A percentile compares a stretch with the other conserved stretches of the same genome.
Evolutionary conservation across 2,329 filamentous ascomycete species (phyloP).

Genomic region (Amylocarpus encephaloides): DNA sequence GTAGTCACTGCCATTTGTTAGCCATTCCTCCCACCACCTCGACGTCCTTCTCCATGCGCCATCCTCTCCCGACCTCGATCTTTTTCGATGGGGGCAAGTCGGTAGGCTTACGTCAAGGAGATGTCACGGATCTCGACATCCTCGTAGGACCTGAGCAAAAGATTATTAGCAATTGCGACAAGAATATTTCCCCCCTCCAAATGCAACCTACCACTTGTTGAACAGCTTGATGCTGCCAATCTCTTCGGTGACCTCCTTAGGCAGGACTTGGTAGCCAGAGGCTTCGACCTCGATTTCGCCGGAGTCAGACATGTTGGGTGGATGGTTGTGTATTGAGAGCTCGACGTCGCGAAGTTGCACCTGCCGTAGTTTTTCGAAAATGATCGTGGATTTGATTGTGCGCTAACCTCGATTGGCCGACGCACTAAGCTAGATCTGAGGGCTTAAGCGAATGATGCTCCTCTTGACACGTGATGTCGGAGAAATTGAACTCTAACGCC

Average conservation of each 20-base stretch:
- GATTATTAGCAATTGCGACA: slow-evolving; percentile 6
- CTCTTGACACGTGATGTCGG: not conserved
- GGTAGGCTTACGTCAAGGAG: slow-evolving; percentile 85
- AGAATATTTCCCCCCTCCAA: slow-evolving; percentile 5
- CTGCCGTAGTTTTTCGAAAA: not conserved
- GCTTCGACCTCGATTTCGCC: slow-evolving; percentile 8
- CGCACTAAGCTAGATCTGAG: not conserved
- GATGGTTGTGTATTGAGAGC: not conserved
- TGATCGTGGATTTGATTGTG: not conserved
- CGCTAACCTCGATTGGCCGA: not conserved
- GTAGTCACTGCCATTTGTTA: slow-evolving; percentile 72
- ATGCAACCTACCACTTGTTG: slow-evolving; percentile 69
- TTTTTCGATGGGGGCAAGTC: slow-evolving; percentile 1
- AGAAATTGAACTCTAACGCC: not conserved
- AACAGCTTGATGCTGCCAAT: slow-evolving; percentile 93
- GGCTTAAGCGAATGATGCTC: too few relatives aligned
- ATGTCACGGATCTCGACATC: slow-evolving; percentile 99
- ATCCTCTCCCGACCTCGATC: slow-evolving; percentile 12
- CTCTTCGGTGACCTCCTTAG: slow-evolving; percentile 86
- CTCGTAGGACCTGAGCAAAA: slow-evolving; percentile 88
- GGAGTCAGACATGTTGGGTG: slow-evolving; percentile 10
- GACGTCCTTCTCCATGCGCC: slow-evolving; percentile 17
- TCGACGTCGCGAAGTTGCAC: slow-evolving; percentile 1
- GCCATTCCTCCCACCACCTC: slow-evolving; percentile 12
- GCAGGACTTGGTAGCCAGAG: slow-evolving; percentile 51